phyloP scores from a whole-genome alignment of 1,284 basidiomycete genomes.

The Porogramme epimiltina region DNA sequence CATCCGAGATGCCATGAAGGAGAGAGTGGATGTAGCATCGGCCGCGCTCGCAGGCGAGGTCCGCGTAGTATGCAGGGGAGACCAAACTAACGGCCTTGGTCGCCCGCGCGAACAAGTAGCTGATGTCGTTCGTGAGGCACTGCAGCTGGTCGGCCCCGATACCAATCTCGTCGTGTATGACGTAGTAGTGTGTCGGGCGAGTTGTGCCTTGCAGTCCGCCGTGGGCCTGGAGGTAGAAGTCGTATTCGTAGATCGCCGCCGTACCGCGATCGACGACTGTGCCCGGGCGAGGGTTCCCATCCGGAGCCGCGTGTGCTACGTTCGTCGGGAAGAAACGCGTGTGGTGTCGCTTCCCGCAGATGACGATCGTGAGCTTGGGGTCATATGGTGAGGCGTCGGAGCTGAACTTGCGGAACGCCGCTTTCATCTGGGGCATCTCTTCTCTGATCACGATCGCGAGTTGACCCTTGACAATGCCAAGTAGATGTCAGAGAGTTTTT shows the following conservation, averaged over 20 bases:
- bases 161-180: conserved; percentile 72
- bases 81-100: conserved; percentile 80
- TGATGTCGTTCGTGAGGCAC: conserved; percentile 55
- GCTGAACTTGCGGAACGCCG: conserved; percentile 58
- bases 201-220: conserved; percentile 58
- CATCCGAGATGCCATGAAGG: conserved; percentile 53
- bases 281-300: conserved; percentile 73
- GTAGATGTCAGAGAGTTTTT: too few relatives aligned
- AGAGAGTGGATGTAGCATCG: conserved; percentile 73
- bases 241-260: conserved; percentile 72
- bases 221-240: conserved; percentile 76
- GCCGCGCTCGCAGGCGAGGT: conserved; percentile 77
- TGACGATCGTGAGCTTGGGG: conserved; percentile 74
- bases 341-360: conserved; percentile 84
- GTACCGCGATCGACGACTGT: conserved; percentile 73
- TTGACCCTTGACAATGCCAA: conserved; percentile 55
- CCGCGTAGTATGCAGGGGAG: conserved; percentile 77
- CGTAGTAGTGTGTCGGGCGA: conserved; percentile 75
- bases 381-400: conserved; percentile 48
- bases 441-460: conserved; percentile 65
- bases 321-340: conserved; percentile 80
- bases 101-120: conserved; percentile 77
- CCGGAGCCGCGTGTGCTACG: conserved; percentile 48
- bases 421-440: conserved; percentile 66
- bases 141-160: conserved; percentile 72